Percentiles rank a stretch among this genome's conserved stretches.
Evolutionary conservation across 139 green algal species (phyloP).

Genomic region (Nannochloris sp.): DNA sequence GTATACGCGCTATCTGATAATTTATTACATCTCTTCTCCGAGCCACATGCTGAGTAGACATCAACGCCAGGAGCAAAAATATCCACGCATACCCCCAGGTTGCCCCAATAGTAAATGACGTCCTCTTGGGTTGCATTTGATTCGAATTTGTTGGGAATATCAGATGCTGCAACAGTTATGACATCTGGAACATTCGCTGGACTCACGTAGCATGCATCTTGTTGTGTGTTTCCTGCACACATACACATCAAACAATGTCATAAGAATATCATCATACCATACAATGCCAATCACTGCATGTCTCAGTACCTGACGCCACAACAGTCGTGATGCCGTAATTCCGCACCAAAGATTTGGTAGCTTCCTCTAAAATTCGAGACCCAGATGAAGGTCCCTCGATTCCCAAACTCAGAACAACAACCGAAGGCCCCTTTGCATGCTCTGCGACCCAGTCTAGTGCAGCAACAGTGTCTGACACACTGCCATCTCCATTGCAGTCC

Average conservation of each 20-base stretch:
- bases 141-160: slow-evolving; percentile 25
- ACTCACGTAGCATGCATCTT: slow-evolving; percentile 41
- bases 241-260: no score
- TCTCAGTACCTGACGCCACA: slow-evolving; percentile 10
- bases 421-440: slow-evolving; percentile 40
- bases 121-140: not conserved
- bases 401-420: slow-evolving; percentile 62
- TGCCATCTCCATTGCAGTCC: slow-evolving; percentile 50
- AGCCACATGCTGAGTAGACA: slow-evolving; percentile 39
- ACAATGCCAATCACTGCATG: no score
- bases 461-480: slow-evolving; percentile 53
- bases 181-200: slow-evolving; percentile 37
- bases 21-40: slow-evolving; percentile 14
- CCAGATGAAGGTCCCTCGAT: slow-evolving; percentile 32
- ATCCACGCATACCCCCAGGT: slow-evolving; percentile 30
- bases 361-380: slow-evolving; percentile 33
- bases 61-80: slow-evolving; percentile 42
- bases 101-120: slow-evolving; percentile 2
- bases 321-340: slow-evolving; percentile 36
- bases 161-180: slow-evolving; percentile 34
- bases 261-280: no score
- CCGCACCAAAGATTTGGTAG: slow-evolving; percentile 17
- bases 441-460: slow-evolving; percentile 64
- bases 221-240: slow-evolving; percentile 15
- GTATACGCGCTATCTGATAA: slow-evolving; percentile 17